Conservation (phyloP, 306 rosid genomes). For the Dalbergia cochinchinensis region DNA sequence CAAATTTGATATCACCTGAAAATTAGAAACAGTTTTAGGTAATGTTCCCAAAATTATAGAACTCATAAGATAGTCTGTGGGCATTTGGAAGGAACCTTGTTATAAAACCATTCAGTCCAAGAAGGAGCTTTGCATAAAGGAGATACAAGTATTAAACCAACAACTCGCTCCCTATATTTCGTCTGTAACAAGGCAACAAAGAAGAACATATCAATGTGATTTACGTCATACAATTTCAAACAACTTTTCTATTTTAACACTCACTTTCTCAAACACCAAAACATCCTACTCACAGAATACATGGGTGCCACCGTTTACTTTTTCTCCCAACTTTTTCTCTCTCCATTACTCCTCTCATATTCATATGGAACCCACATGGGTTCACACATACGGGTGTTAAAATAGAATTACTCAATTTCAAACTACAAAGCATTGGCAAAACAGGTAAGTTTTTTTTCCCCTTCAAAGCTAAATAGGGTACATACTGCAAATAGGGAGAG, state of each 20-base stretch:
- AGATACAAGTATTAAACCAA: slow-evolving; percentile 92
- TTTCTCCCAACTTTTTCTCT: too few species aligned
- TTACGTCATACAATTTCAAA: slow-evolving; percentile 14
- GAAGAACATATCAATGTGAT: slow-evolving; percentile 19
- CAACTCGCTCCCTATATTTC: slow-evolving; percentile 89
- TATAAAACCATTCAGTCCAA: slow-evolving; percentile 93
- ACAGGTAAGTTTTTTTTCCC: neutral
- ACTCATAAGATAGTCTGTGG: slow-evolving; percentile 1
- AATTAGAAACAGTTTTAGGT: slow-evolving; percentile 41
- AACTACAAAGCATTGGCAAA: slow-evolving; percentile 20
- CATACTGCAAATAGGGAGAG: slow-evolving; percentile 88
- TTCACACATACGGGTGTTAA: too few species aligned
- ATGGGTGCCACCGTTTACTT: too few species aligned
- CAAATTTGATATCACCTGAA: slow-evolving; percentile 80
- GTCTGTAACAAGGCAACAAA: slow-evolving; percentile 56
- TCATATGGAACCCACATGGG: too few species aligned
- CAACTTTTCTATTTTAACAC: too few species aligned
- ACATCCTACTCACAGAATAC: too few species aligned
- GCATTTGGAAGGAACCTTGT: slow-evolving; percentile 67
- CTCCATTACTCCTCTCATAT: too few species aligned
- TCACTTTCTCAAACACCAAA: too few species aligned
- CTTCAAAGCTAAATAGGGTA: slow-evolving; percentile 38
- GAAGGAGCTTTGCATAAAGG: slow-evolving; percentile 92
- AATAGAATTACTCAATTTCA: too few species aligned
- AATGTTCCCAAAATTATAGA: slow-evolving; percentile 27